These are phyloP conservation scores for Tephrocybe sp. DNA, from an alignment of 768 basidiomycete species.

Conservation along the genomic window DNA sequence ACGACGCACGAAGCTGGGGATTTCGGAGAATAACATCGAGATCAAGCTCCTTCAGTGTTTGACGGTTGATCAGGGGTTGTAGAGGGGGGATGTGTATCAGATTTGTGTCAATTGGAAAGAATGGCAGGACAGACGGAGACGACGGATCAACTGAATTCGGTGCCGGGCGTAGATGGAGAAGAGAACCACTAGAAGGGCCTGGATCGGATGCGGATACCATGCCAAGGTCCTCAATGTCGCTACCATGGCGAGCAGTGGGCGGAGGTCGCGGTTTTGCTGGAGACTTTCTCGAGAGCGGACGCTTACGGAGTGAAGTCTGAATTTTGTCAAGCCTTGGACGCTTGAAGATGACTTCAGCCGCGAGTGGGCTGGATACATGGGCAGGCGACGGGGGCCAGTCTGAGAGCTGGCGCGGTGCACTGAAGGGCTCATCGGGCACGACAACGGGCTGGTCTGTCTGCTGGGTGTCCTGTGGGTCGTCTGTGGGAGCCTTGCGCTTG, in stretches of 20 bases:
- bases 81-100: constrained; percentile 65
- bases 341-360: constrained; percentile 31
- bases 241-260: constrained; percentile 34
- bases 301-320: constrained; percentile 23
- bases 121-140: constrained; percentile 27
- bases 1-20: constrained; percentile 84
- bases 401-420: constrained; percentile 43
- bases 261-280: constrained; percentile 18
- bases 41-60: constrained; percentile 84
- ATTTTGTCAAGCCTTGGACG: constrained; percentile 42
- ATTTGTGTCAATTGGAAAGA: constrained; percentile 41
- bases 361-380: constrained; percentile 30
- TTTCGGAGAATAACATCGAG: constrained; percentile 83
- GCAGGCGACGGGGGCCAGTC: constrained; percentile 31
- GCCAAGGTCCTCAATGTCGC: constrained; percentile 48
- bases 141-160: constrained; percentile 30
- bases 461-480: constrained; percentile 37
- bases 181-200: constrained; percentile 45
- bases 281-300: constrained; percentile 20
- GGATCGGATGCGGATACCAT: constrained; percentile 41
- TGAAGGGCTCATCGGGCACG: constrained; percentile 12
- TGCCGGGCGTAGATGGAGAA: constrained; percentile 30
- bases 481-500: constrained; percentile 68
- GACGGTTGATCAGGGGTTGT: constrained; percentile 77
- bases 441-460: constrained; percentile 23